phyloP scores from a whole-genome alignment of 176 grass and related monocot species.

The Juncus inflexus region DNA sequence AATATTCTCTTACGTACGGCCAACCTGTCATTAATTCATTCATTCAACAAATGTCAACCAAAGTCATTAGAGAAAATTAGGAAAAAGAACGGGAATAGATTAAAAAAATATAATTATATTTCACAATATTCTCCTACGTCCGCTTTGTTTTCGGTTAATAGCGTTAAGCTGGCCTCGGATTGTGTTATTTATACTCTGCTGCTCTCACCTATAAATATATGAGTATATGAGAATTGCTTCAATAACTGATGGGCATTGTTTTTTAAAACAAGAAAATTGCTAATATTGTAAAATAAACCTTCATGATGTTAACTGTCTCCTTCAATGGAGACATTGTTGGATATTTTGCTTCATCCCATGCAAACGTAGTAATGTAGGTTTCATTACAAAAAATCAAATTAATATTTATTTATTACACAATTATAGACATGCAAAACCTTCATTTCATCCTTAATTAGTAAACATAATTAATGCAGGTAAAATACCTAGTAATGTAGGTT shows the following conservation, averaged over 20 bases:
- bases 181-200: constrained; percentile 88
- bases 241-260: not conserved
- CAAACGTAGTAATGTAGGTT: too few relatives aligned
- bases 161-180: constrained; percentile 90
- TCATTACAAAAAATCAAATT: constrained; percentile 16
- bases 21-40: constrained; percentile 50
- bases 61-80: not conserved
- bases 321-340: constrained; percentile 78
- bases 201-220: constrained; percentile 49
- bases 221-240: not conserved
- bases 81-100: not conserved
- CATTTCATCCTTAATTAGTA: not conserved
- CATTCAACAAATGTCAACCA: not conserved
- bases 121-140: constrained; percentile 41
- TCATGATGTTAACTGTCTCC: constrained; percentile 77
- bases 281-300: constrained; percentile 37
- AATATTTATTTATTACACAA: not conserved
- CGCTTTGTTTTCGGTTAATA: constrained; percentile 97
- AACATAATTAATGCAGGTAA: not conserved
- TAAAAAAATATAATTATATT: not conserved
- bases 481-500: constrained; percentile 81
- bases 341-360: constrained; percentile 94
- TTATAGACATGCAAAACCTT: not conserved
- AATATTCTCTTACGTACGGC: constrained; percentile 59
- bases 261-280: constrained; percentile 7